Evolutionary conservation across 192 early-diverging fungal genomes (phyloP), one percentile per base, ranked within the genome.

Genomic region (Mortierella alpina): DNA sequence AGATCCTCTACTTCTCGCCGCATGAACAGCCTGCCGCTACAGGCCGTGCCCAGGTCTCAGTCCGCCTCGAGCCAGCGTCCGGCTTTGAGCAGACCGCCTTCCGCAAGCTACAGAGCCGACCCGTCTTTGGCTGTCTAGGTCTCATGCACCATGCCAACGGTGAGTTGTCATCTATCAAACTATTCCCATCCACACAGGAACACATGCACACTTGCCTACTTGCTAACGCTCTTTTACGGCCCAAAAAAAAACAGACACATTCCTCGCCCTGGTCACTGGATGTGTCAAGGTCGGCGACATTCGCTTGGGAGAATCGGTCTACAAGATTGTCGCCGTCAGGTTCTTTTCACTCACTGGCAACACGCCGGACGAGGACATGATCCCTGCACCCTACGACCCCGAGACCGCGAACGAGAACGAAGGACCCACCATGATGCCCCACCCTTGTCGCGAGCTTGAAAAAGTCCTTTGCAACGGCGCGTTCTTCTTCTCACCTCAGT

Each of bases 401-500:
- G 81, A 74, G 73, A 76, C 46, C 67, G 74, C 55, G 60, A 83
- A 85, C 49, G 66, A 77, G 7, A 71, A 82, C 1, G 86, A 88
- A 60, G 84, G 84, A 13, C 86, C 85, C 7, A 59, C 56, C 72
- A 83, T 72, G 73, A 77, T 87, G 46, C 84, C 84, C 45, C 95
- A 97, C 80, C 96, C 96, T 7, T 96, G 95, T 71, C 61, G 82
- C 15, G 83, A 87, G 23, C 85, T 99, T 45, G 87, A 89, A 64
- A 91, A 94, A 67, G 89, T 97, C 52, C 84, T 99, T 15, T 91
- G 90, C 52, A 90, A 89, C 67, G 96, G 96, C 17, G 92, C 91
- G 5, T 99, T 99, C 75, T 99, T 94, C 84, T 99, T 96, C 82
- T 93, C 95, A 7, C 91, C 93, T 0, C 88, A 88, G 49, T 92